These are phyloP conservation scores for Xylaria intraflava DNA, from an alignment of 495 filamentous ascomycete species.

Conservation along the genomic window DNA sequence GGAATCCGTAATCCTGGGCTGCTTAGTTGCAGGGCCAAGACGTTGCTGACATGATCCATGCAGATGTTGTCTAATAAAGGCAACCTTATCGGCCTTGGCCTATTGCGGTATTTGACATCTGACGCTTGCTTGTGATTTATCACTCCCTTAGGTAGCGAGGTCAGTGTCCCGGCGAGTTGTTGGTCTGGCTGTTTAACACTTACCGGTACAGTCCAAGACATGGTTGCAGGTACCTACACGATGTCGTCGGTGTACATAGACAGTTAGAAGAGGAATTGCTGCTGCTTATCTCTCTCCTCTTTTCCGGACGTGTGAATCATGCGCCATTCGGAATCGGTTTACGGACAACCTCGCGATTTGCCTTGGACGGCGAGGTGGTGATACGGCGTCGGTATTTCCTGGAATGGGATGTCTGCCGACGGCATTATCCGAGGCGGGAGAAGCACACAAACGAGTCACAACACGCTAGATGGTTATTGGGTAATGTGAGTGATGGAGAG, in stretches of 20 bases:
- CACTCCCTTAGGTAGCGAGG: background rate
- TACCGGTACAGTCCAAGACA: no score
- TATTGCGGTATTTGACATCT: slow-evolving; percentile 1
- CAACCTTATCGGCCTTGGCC: slow-evolving; percentile 8
- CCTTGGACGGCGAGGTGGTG: background rate
- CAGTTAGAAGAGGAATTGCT: no score
- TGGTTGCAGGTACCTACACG: no score
- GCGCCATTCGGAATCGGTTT: no score
- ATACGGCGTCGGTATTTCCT: background rate
- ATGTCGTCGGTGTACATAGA: no score
- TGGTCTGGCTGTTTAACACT: no score
- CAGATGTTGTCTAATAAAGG: background rate
- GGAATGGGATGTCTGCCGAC: background rate
- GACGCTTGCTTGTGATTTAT: background rate
- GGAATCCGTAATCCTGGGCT: background rate
- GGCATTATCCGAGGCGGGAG: background rate
- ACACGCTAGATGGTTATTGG: background rate
- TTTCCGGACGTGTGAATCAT: no score
- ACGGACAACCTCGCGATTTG: no score
- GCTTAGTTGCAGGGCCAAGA: slow-evolving; percentile 10
- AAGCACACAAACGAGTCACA: background rate
- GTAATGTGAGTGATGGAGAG: background rate
- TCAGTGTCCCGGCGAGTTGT: no score
- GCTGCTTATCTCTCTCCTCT: no score
- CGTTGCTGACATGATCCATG: slow-evolving; percentile 10